Percentiles rank a stretch among this genome's conserved stretches.
Evolutionary conservation across 805 yeast genomes (phyloP).

Genomic region (Ogataea ganodermae): DNA sequence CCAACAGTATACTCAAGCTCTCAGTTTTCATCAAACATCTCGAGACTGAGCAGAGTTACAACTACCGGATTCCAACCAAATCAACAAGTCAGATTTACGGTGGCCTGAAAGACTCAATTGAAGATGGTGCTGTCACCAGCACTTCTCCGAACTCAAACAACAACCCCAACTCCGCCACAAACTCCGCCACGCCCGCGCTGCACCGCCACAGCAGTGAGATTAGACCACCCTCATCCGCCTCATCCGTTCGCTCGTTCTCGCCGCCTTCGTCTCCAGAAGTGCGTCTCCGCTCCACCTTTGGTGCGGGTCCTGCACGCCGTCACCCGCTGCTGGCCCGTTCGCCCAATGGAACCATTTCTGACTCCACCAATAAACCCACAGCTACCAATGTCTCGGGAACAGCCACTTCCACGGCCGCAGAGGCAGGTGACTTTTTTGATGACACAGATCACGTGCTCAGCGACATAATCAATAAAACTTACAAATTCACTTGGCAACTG

Average conservation of each 20-base stretch:
- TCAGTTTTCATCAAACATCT: constrained; percentile 40
- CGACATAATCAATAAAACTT: constrained; percentile 32
- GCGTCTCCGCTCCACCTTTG: neutral
- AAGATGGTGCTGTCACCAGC: constrained; percentile 3
- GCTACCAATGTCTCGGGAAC: neutral
- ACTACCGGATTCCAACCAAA: constrained; percentile 25
- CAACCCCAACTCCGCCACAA: neutral
- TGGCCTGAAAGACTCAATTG: constrained; percentile 28
- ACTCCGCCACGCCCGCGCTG: neutral
- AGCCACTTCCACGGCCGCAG: neutral
- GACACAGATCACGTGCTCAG: constrained; percentile 15
- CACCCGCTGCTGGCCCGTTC: neutral
- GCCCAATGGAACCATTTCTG: neutral
- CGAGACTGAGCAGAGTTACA: constrained; percentile 15
- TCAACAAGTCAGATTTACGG: constrained; percentile 25
- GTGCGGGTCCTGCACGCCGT: neutral
- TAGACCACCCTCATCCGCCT: constrained; percentile 1
- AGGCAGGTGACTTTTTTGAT: neutral
- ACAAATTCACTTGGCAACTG: constrained; percentile 36
- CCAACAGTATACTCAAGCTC: constrained; percentile 75
- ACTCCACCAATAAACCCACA: neutral
- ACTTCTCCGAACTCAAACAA: too few relatives aligned
- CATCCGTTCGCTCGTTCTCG: neutral
- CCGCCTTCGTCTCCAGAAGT: constrained; percentile 4
- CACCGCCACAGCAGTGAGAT: neutral